Base-by-base conservation (phyloP, 2,329 filamentous ascomycete genomes). In the Penicillium sp. region DNA sequence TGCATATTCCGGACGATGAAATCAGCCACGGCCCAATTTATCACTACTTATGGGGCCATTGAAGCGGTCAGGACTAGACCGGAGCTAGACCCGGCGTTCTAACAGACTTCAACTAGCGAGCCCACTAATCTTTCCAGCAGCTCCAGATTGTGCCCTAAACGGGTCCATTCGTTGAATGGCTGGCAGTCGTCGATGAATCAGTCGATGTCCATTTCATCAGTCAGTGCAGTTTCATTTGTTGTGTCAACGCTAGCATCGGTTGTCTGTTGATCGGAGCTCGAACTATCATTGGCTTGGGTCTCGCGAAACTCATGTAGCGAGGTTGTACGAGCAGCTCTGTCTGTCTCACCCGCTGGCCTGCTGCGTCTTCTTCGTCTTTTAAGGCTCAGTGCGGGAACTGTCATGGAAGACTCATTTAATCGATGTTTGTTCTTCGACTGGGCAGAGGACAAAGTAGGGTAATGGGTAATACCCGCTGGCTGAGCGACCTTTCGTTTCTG, bases 151-250 rank as follows among this genome's bases (percentile, higher is more conserved):
- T 8, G 31, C 24, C 10, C 24, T 33, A 33, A 10, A 33, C 31
- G n/a, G n/a, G n/a, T n/a, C 9, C 4, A 39, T 39, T 23, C 3
- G 9, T 39, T 39, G 36, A 39, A n/a, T 39, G 18, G 3, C 18
- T 5, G 4, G 18, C 5, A 14, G 11, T 39, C 3, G 4, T 11
- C 18, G 21, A 19, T 42, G 24, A 18, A 10, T 69, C 55, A 74
- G 51, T 73, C 69, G 42, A 73, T 59, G 33, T 75, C 71, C 72
- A 75, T 75, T 16, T 62, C 57, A 14, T 74, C 71, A 8, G 50
- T 40, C 3, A 55, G n/a, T 14, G 55, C 34, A 28, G 48, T 39
- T 21, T 61, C 62, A 19, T 57, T 48, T 16, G 46, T 48, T 2
- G 52, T 36, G 11, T 63, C 60, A 10, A 51, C 39, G 21, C 58